Evolutionary conservation across 1,139 yeast species (phyloP), one percentile per base, ranked within the genome.

Genomic region (Blastobotrys raffinosifermentans): DNA sequence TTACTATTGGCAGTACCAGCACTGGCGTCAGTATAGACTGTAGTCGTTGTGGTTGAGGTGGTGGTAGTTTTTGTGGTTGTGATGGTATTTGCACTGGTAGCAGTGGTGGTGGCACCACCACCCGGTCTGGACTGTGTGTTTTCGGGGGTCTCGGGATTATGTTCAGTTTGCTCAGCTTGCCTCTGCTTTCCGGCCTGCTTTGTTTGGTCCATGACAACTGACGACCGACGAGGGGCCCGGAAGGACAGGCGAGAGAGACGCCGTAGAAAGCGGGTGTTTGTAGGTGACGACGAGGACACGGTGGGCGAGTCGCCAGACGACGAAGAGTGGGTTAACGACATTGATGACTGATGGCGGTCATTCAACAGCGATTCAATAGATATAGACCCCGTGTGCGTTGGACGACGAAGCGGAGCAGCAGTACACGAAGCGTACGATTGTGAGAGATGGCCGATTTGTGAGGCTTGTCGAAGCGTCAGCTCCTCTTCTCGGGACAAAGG

Each of bases 401-500:
- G 43, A 8, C 44, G 23, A n/a, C 26, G 37, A 11, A 42, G 31
- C 3, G 31, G 29, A 4, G 39, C 31, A 19, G 26, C 19, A 7
- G 34, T 34, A 11, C 35, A 30, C 25, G 36, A 16, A 26, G n/a
- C 35, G 37, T 47, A 44, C 19, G 39, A 39, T 11, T 43, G 40
- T 7, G 47, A 43, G 16, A 41, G 14, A 26, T 46, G 47, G 17
- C 44, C 44, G 26, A 40, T 37, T 27, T 38, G 46, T 7, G 47
- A 40, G 3, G 51, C 51, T 23, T 46, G 50, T 26, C 41, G 46
- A 16, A 50, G 40, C 4, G 53, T 44, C 26, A 41, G 40, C 29
- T 50, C 53, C 33, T 50, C 54, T 26, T 48, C 54, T 19, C 38
- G 32, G 15, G 53, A 49, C 20, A 50, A 35, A 16, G 48, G 51